Evolutionary conservation across 2,329 filamentous ascomycete genomes (phyloP), one percentile per base, ranked within the genome.

Genomic region (Hymenoscyphus repandus): DNA sequence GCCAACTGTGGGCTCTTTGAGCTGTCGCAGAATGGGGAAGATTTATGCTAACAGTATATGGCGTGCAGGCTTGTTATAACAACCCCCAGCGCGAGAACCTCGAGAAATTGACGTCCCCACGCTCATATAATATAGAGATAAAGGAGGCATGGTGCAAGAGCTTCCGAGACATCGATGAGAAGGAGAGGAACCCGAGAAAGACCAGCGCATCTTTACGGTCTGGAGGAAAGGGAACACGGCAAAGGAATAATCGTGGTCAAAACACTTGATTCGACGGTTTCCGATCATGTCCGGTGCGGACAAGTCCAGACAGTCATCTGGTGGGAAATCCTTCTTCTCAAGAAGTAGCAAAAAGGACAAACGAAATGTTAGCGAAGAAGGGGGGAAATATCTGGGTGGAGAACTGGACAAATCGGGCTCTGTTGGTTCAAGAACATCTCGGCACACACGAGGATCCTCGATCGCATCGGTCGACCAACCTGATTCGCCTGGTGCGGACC

Each of bases 281-380:
- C 38, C 45, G 27, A 60, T 47, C 49, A 81, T 82, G 81, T 75
- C 83, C 63, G 76, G 77, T 86, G 74, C 85, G 88, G 50, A 54
- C 74, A 90, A 91, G 74, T 78, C 85, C 64, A 83, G 88, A 70
- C 87, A 92, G 75, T 90, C 87, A 58, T 77, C 77, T 65, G 85
- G 83, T 66, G 79, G 82, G 67, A 86, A 85, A 68, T 89, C 86
- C 56, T 90, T 96, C 75, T 96, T 96, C 74, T 90, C 89, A 64
- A 82, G 90, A 66, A 87, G 85, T 72, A 93, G 90, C 73, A 86
- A 91, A 73, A 86, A 95, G 70, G 79, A 80, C 63, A 83, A 83
- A 68, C 80, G 83, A 67, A 75, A 77, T 62, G 69, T 72, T 56
- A 79, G 81, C 68, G 76, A 80, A 61, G 80, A 84, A 64, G 44